phyloP scores from a whole-genome alignment of 1,284 basidiomycete species.

The Prillingera fragicola region DNA sequence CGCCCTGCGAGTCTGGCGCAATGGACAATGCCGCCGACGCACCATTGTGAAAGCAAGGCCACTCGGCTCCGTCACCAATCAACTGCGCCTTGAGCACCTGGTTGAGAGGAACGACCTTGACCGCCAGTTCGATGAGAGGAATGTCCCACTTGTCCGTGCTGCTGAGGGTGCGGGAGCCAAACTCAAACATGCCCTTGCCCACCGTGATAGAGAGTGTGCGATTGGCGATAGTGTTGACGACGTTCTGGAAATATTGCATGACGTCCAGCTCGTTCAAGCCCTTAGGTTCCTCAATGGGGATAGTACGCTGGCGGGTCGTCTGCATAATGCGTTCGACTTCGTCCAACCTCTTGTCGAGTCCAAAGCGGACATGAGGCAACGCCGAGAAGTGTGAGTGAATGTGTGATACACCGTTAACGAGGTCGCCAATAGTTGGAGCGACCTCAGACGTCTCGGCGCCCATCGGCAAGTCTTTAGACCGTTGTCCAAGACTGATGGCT shows the following conservation, averaged over 20 bases:
- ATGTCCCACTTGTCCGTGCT: slow-evolving; percentile 71
- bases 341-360: slow-evolving; percentile 74
- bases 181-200: slow-evolving; percentile 81
- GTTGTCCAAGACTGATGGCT: slow-evolving; percentile 12
- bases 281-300: slow-evolving; percentile 63
- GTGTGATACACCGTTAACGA: slow-evolving; percentile 8
- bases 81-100: slow-evolving; percentile 53
- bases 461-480: slow-evolving; percentile 14
- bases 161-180: slow-evolving; percentile 64
- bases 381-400: slow-evolving; percentile 13
- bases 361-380: slow-evolving; percentile 67
- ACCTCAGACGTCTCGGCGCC: slow-evolving; percentile 13
- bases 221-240: slow-evolving; percentile 71
- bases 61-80: slow-evolving; percentile 66
- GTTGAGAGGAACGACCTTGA: slow-evolving; percentile 57
- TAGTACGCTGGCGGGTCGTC: slow-evolving; percentile 62
- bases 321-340: slow-evolving; percentile 83
- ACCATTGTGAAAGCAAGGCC: slow-evolving; percentile 98
- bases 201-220: slow-evolving; percentile 78
- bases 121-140: slow-evolving; percentile 70
- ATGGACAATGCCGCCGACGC: slow-evolving; percentile 85
- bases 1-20: slow-evolving; percentile 64
- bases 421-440: slow-evolving; percentile 21
- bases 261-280: slow-evolving; percentile 54
- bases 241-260: slow-evolving; percentile 62